Conservation (phyloP, 805 yeast species). For the Cyberlindnera maclurae region DNA sequence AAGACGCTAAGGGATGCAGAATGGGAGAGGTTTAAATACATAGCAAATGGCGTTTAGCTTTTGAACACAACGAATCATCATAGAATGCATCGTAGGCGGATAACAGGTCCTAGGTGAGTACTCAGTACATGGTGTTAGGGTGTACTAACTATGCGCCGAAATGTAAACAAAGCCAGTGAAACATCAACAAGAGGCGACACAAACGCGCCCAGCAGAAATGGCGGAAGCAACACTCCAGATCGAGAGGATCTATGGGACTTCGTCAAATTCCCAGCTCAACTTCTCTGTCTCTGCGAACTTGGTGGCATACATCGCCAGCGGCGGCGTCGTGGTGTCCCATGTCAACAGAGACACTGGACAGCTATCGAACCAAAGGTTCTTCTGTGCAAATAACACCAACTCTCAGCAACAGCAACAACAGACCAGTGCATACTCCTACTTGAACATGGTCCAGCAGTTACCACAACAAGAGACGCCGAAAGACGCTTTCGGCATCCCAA, state of each 20-base stretch:
- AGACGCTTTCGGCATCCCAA: slow-evolving; percentile 13
- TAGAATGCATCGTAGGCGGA: no score
- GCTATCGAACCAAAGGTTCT: slow-evolving; percentile 37
- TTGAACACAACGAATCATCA: no score
- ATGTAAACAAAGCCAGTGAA: slow-evolving; percentile 9
- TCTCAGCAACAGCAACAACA: neutral
- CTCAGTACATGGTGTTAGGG: no score
- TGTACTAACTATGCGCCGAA: no score
- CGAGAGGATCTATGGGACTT: slow-evolving; percentile 38
- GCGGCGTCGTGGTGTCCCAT: slow-evolving; percentile 48
- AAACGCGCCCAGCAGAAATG: neutral
- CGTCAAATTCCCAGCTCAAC: slow-evolving; percentile 36
- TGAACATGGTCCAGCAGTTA: slow-evolving; percentile 10
- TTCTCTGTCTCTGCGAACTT: slow-evolving; percentile 33
- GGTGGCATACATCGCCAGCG: slow-evolving; percentile 51
- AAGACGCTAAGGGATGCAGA: neutral
- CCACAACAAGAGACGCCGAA: slow-evolving; percentile 9
- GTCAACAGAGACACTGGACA: slow-evolving; percentile 19
- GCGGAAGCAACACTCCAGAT: slow-evolving; percentile 10
- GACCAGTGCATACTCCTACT: slow-evolving; percentile 11
- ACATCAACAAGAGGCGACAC: slow-evolving; percentile 1
- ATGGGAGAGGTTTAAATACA: slow-evolving; percentile 1
- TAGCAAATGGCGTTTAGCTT: neutral
- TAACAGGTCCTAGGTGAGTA: no score
- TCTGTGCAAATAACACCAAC: slow-evolving; percentile 36